A percentile compares a stretch with the other conserved stretches of the same genome.
These are phyloP conservation scores for Papilionanthe hybrid DNA, from an alignment of 116 monocot genomes.

Conservation along the genomic window DNA sequence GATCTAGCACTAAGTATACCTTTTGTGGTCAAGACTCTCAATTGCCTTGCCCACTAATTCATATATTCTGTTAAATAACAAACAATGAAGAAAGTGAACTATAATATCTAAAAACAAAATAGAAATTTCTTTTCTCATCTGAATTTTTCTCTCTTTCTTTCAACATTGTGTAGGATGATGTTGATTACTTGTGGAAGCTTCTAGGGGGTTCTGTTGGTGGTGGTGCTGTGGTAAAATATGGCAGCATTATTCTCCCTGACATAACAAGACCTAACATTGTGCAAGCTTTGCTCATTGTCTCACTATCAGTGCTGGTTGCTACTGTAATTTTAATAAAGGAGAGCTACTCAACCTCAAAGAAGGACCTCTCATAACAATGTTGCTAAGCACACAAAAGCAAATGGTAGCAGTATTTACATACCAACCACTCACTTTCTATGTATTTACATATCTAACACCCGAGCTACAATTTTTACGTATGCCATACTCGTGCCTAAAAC, in stretches of 20 bases:
- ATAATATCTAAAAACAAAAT: not conserved
- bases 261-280: constrained; percentile 60
- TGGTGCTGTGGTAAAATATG: constrained; percentile 68
- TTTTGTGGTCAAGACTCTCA: no score
- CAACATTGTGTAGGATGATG: constrained; percentile 42
- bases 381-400: not conserved
- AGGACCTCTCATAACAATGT: constrained; percentile 16
- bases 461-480: no score
- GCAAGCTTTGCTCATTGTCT: constrained; percentile 61
- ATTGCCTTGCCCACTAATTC: no score
- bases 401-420: not conserved
- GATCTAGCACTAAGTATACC: no score
- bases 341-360: constrained; percentile 23
- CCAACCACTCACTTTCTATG: no score
- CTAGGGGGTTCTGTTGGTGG: constrained; percentile 53
- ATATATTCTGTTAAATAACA: not conserved
- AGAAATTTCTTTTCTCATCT: not conserved
- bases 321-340: constrained; percentile 56
- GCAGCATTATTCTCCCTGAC: constrained; percentile 71
- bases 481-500: no score
- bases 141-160: not conserved
- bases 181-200: constrained; percentile 55
- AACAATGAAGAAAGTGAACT: not conserved
- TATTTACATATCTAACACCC: no score
- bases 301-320: constrained; percentile 50